Conservation (phyloP, 768 basidiomycete genomes). For the Podaxis sp. region DNA sequence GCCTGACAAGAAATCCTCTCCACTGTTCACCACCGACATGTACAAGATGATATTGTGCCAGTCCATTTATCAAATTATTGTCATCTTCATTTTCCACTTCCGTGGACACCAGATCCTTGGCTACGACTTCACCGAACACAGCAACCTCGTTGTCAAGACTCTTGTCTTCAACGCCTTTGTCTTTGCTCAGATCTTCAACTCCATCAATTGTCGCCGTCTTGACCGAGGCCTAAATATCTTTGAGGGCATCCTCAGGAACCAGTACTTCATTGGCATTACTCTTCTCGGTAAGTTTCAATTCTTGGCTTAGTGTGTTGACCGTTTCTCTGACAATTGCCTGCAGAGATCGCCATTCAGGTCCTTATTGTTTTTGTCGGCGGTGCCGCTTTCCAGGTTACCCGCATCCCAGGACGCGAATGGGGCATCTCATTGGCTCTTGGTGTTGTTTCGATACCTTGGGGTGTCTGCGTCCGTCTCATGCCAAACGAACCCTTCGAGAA, state of each 20-base stretch:
- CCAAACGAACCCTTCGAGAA: constrained; percentile 80
- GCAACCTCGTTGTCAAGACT: constrained; percentile 63
- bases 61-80: constrained; percentile 78
- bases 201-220: constrained; percentile 85
- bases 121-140: constrained; percentile 37
- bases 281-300: constrained; percentile 62
- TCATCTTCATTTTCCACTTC: constrained; percentile 92
- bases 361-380: constrained; percentile 91
- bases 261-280: constrained; percentile 84
- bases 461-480: constrained; percentile 73
- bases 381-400: constrained; percentile 86
- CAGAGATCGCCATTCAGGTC: constrained; percentile 86
- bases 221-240: constrained; percentile 89
- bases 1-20: constrained; percentile 87
- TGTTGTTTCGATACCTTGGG: constrained; percentile 84
- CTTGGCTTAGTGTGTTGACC: background rate
- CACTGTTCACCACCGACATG: constrained; percentile 92
- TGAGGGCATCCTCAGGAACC: constrained; percentile 75
- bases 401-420: constrained; percentile 84
- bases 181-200: constrained; percentile 97
- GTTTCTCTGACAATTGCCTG: constrained; percentile 12
- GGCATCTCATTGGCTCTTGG: constrained; percentile 90
- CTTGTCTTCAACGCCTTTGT: constrained; percentile 99
- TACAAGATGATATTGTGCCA: constrained; percentile 95
- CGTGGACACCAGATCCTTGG: constrained; percentile 72